A percentile compares a stretch with the other conserved stretches of the same genome.
These are phyloP conservation scores for Xylaria digitata DNA, from an alignment of 2,329 filamentous ascomycete genomes.

Conservation along the genomic window DNA sequence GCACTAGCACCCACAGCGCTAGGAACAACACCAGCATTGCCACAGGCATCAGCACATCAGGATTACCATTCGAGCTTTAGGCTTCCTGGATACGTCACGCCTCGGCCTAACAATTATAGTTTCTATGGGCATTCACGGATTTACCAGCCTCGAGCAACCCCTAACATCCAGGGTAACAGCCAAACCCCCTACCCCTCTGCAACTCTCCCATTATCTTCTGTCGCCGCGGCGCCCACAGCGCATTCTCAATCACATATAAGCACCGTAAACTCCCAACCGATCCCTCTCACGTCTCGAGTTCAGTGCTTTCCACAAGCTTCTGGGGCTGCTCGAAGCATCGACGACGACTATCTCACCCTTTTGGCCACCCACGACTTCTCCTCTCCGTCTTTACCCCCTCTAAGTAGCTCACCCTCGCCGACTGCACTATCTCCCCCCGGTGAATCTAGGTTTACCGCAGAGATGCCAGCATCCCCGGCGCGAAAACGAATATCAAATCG, in stretches of 20 bases:
- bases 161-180: conserved; percentile 12
- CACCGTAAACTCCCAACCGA: conserved; percentile 10
- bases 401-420: conserved; percentile 43
- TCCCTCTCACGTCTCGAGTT: conserved; percentile 5
- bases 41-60: conserved; percentile 2
- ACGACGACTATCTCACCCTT: conserved; percentile 42
- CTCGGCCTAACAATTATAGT: conserved; percentile 8
- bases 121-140: conserved; percentile 25
- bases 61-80: neutral
- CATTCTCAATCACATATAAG: conserved; percentile 28
- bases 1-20: neutral
- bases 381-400: conserved; percentile 48
- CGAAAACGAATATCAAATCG: conserved; percentile 39
- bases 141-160: conserved; percentile 28
- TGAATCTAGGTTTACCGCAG: conserved; percentile 38
- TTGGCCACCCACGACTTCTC: conserved; percentile 45
- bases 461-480: conserved; percentile 40
- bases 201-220: conserved; percentile 1
- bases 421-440: conserved; percentile 27
- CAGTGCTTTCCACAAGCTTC: neutral
- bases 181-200: conserved; percentile 8
- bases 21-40: neutral
- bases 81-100: neutral
- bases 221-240: conserved; percentile 11
- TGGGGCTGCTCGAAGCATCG: conserved; percentile 22